phyloP scores from a whole-genome alignment of 495 filamentous ascomycete species.

The Hyaloscypha finlandica region DNA sequence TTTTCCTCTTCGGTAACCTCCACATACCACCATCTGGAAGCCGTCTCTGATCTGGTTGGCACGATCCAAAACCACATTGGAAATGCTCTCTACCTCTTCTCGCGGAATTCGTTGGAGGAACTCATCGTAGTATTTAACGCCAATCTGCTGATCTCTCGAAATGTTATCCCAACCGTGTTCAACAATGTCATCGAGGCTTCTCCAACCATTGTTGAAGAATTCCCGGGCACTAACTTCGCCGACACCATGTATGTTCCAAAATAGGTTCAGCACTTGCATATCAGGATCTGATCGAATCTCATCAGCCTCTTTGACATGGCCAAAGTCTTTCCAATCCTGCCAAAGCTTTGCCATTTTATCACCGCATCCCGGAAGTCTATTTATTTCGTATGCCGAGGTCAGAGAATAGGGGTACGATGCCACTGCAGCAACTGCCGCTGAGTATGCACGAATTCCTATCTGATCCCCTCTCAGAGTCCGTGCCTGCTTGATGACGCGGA shows the following conservation, averaged over 20 bases:
- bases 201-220: slow-evolving; percentile 78
- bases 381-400: slow-evolving; percentile 58
- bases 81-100: slow-evolving; percentile 72
- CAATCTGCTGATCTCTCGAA: slow-evolving; percentile 84
- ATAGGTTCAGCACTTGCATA: slow-evolving; percentile 63
- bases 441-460: slow-evolving; percentile 84
- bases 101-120: slow-evolving; percentile 72
- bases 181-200: slow-evolving; percentile 78
- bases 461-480: slow-evolving; percentile 71
- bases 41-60: slow-evolving; percentile 56
- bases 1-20: slow-evolving; percentile 87
- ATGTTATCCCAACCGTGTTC: slow-evolving; percentile 78
- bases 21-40: slow-evolving; percentile 74
- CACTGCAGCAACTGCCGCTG: slow-evolving; percentile 78
- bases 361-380: slow-evolving; percentile 77
- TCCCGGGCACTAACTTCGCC: slow-evolving; percentile 80
- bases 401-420: slow-evolving; percentile 77
- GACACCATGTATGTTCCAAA: slow-evolving; percentile 88
- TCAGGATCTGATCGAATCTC: slow-evolving; percentile 64
- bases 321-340: slow-evolving; percentile 66
- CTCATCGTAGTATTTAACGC: slow-evolving; percentile 94
- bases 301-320: slow-evolving; percentile 60
- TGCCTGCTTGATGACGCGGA: slow-evolving; percentile 72
- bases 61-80: slow-evolving; percentile 57
- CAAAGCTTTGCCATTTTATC: slow-evolving; percentile 78